Evolutionary conservation across 1,139 yeast genomes (phyloP), one percentile per base, ranked within the genome.

Genomic region (Hemisphaericaspora subhashii): DNA sequence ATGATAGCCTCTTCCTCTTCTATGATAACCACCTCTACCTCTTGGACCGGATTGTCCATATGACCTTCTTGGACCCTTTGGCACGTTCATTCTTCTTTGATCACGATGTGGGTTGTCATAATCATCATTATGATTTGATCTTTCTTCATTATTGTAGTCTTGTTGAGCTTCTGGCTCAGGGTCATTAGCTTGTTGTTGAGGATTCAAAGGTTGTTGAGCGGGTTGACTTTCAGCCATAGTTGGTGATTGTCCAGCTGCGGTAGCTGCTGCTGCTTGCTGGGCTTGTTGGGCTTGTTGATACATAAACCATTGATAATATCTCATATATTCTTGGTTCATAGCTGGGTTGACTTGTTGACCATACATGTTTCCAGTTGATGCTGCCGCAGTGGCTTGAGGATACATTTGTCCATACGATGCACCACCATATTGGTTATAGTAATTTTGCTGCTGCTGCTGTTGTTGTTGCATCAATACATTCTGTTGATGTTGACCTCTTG

Each of bases 271-370:
- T n/a, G 36, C 41, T 23, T 39, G 43, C n/a, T 35, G 41, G 21
- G 58, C 53, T 23, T 44, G 52, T 10, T 42, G 49, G 31, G 54
- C 54, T 61, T 80, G 77, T 54, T 79, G 84, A 42, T 67, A 71
- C 75, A 81, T 77, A 57, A 85, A 86, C 74, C 76, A 72, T 51
- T 83, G 86, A 62, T 83, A 90, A 88, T 86, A 81, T 57, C 83
- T 77, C 61, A 81, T 88, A 60, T 89, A 90, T 54, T 87, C 95
- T 38, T 83, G 82, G 87, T 87, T 83, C 77, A 85, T 82, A 48
- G 86, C 87, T 4, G 94, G 92, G 28, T 84, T 79, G 77, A 83
- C 81, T 39, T 82, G 84, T 31, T 35, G 38, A 12, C 35, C 35
- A 22, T 31, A 31, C 38, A 35, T 30, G 13, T 13, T 13, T 10